phyloP scores from a whole-genome alignment of 2,329 filamentous ascomycete genomes.

The Colletotrichum destructivum region DNA sequence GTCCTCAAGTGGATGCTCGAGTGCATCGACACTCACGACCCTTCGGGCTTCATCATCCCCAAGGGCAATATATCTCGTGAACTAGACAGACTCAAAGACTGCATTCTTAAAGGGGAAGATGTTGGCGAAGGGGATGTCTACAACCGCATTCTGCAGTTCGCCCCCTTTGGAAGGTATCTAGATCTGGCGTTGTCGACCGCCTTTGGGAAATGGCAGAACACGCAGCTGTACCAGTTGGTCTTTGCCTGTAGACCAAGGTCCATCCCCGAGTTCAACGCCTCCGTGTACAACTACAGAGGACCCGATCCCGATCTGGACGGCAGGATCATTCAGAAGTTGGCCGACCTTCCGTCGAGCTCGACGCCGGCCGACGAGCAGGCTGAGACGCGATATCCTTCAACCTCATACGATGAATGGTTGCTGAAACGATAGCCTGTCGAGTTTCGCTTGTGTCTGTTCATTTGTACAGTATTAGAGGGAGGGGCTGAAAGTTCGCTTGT shows the following conservation, averaged over 20 bases:
- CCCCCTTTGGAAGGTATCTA: conserved; percentile 19
- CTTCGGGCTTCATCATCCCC: conserved; percentile 35
- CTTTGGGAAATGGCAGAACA: conserved; percentile 25
- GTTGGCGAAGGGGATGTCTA: conserved; percentile 33
- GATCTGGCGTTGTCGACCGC: conserved; percentile 6
- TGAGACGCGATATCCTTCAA: conserved; percentile 18
- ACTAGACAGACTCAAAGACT: conserved; percentile 18
- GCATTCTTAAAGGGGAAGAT: background rate
- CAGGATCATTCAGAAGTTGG: conserved; percentile 27
- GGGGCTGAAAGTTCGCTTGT: background rate
- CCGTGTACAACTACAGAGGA: conserved; percentile 31
- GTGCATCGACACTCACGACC: conserved; percentile 34
- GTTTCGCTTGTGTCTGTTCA: background rate
- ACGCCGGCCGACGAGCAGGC: background rate
- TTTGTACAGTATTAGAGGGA: too few species aligned
- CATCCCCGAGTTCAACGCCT: conserved; percentile 16
- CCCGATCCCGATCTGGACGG: conserved; percentile 30
- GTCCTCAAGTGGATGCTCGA: conserved; percentile 45
- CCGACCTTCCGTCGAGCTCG: conserved; percentile 19
- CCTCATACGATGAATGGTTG: conserved; percentile 23
- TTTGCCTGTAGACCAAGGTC: conserved; percentile 23
- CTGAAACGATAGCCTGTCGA: background rate
- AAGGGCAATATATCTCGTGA: conserved; percentile 16
- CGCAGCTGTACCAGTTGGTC: conserved; percentile 28
- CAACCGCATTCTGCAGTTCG: conserved; percentile 13